These are phyloP conservation scores for Fraxinus americana DNA, from an alignment of 257 asterid species.

Conservation along the genomic window DNA sequence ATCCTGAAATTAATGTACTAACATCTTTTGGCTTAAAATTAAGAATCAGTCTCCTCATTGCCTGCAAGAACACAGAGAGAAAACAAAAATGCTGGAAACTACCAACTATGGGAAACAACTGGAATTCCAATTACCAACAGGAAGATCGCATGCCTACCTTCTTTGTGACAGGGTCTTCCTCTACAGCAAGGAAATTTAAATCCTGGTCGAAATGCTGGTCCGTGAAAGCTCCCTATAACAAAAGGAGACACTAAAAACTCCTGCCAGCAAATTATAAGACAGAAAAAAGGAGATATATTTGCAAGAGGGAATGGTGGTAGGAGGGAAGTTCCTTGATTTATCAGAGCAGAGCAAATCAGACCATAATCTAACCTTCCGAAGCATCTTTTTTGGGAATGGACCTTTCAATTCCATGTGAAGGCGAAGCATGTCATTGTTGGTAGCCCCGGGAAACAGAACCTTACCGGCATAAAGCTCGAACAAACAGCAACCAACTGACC, in stretches of 20 bases:
- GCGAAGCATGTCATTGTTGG: constrained; percentile 98
- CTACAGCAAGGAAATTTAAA: constrained; percentile 85
- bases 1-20: constrained; percentile 70
- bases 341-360: not conserved
- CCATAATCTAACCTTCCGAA: constrained; percentile 69
- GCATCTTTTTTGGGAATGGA: constrained; percentile 93
- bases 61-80: constrained; percentile 51
- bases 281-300: not conserved
- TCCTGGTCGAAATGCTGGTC: constrained; percentile 91
- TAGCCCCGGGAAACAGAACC: constrained; percentile 89
- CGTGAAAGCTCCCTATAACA: constrained; percentile 76
- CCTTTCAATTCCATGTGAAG: constrained; percentile 98
- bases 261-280: not conserved
- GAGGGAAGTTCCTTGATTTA: not conserved
- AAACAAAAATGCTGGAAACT: constrained; percentile 12
- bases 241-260: constrained; percentile 20
- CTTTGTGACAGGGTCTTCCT: constrained; percentile 95
- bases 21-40: constrained; percentile 94
- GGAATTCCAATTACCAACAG: constrained; percentile 1
- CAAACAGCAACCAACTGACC: constrained; percentile 99
- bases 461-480: constrained; percentile 95
- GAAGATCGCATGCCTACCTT: constrained; percentile 53
- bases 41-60: constrained; percentile 71
- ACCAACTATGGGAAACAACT: constrained; percentile 5
- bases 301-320: not conserved